phyloP scores from a whole-genome alignment of 2,329 filamentous ascomycete genomes.

The Xylariales sp. region DNA sequence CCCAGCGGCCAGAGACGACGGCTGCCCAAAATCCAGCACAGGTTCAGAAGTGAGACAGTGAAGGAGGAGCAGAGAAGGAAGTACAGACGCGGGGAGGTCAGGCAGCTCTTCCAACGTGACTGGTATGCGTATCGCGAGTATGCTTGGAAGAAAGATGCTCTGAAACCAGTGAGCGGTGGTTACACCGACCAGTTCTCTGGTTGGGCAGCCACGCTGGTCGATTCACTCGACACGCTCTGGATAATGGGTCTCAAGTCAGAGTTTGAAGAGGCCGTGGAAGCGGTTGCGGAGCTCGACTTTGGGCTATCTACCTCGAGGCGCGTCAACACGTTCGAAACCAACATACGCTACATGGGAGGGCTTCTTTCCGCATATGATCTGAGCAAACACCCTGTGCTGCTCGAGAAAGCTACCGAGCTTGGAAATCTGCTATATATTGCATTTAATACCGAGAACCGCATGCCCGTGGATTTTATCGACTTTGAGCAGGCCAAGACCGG shows the following conservation, averaged over 20 bases:
- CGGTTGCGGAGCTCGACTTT: conserved; percentile 42
- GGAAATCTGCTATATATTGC: conserved; percentile 40
- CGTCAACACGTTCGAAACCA: conserved; percentile 41
- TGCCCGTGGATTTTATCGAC: conserved; percentile 43
- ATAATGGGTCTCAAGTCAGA: conserved; percentile 46
- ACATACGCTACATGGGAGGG: conserved; percentile 39
- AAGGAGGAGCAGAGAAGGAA: conserved; percentile 19
- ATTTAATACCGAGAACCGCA: conserved; percentile 40
- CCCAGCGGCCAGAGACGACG: conserved; percentile 13
- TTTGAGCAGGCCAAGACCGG: conserved; percentile 35
- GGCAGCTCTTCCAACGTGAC: conserved; percentile 27
- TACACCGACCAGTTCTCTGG: conserved; percentile 41
- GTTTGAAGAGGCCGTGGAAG: conserved; percentile 42
- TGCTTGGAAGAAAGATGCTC: conserved; percentile 45
- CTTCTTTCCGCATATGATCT: conserved; percentile 35
- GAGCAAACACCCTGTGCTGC: conserved; percentile 31
- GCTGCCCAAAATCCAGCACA: conserved; percentile 31
- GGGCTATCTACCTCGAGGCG: conserved; percentile 26
- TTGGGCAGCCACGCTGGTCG: conserved; percentile 49
- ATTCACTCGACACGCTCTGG: conserved; percentile 45
- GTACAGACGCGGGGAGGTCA: conserved; percentile 26
- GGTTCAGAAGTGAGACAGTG: conserved; percentile 18
- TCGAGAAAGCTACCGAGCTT: conserved; percentile 38
- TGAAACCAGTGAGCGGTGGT: conserved; percentile 37
- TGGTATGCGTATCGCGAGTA: conserved; percentile 41